Evolutionary conservation across 2,329 filamentous ascomycete species (phyloP).

Genomic region (Aspergillus brasiliensis): DNA sequence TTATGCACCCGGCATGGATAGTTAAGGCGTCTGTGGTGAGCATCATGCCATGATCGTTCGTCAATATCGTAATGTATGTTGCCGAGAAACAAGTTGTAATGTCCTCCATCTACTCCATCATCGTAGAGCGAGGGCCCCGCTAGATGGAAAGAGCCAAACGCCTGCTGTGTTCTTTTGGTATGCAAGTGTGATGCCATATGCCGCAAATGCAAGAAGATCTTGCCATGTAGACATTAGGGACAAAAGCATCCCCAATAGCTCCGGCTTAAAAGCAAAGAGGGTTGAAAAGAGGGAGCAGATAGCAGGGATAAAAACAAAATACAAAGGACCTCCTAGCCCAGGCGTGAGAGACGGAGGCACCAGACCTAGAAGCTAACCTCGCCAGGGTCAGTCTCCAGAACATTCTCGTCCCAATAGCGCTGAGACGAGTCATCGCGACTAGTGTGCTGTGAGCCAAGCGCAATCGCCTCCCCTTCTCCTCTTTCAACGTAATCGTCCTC

Average conservation of each 20-base stretch:
- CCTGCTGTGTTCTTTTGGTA: conserved; percentile 19
- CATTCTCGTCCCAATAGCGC: conserved; percentile 45
- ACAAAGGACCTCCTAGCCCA: not conserved
- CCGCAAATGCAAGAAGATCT: conserved; percentile 5
- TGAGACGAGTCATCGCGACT: conserved; percentile 33
- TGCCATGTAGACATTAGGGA: conserved; percentile 10
- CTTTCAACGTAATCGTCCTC: conserved; percentile 48
- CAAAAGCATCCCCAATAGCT: conserved; percentile 19
- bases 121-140: conserved; percentile 9
- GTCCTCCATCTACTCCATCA: conserved; percentile 9
- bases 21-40: conserved; percentile 5
- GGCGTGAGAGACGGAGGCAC: not conserved
- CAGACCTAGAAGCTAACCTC: conserved; percentile 45
- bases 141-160: conserved; percentile 11
- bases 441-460: conserved; percentile 36
- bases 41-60: conserved; percentile 23
- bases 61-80: conserved; percentile 24
- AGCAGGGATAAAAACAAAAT: conserved; percentile 8
- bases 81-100: conserved; percentile 13
- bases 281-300: conserved; percentile 6
- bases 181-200: conserved; percentile 23
- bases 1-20: conserved; percentile 27
- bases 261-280: conserved; percentile 14
- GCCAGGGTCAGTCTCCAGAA: conserved; percentile 46
- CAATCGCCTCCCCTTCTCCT: conserved; percentile 46